phyloP scores from a whole-genome alignment of 2,329 filamentous ascomycete genomes.

The Ceratocystis albifundus region DNA sequence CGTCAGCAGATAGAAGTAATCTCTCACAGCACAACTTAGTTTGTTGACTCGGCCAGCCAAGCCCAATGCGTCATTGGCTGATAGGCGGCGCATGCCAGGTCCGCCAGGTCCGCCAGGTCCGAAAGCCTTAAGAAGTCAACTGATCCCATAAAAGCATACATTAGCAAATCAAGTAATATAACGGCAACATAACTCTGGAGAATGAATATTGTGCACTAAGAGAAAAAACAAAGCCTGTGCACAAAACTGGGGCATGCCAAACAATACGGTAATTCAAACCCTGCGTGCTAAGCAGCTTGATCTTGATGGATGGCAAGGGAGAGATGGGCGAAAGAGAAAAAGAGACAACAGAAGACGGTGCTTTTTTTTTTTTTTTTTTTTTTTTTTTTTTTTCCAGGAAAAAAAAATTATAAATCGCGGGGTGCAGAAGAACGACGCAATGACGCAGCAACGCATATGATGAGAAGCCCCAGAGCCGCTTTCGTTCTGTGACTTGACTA shows the following conservation, averaged over 20 bases:
- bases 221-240: not conserved
- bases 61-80: not conserved
- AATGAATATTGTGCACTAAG: not conserved
- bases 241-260: slow-evolving; percentile 6
- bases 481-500: not conserved
- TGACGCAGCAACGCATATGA: not conserved
- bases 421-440: not conserved
- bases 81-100: not conserved
- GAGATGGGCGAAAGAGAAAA: not conserved
- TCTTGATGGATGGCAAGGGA: too few species aligned
- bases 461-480: not conserved
- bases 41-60: not conserved
- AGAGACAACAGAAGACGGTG: not conserved
- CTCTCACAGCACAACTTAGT: not conserved
- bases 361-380: not conserved
- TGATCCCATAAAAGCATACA: not conserved
- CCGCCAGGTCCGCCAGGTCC: not conserved
- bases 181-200: not conserved
- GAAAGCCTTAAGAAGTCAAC: not conserved
- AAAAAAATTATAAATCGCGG: slow-evolving; percentile 1
- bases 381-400: not conserved
- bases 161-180: not conserved
- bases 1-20: not conserved
- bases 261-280: not conserved
- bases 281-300: too few species aligned